phyloP scores from a whole-genome alignment of 441 rosid genomes.

The Geranium incanum region DNA sequence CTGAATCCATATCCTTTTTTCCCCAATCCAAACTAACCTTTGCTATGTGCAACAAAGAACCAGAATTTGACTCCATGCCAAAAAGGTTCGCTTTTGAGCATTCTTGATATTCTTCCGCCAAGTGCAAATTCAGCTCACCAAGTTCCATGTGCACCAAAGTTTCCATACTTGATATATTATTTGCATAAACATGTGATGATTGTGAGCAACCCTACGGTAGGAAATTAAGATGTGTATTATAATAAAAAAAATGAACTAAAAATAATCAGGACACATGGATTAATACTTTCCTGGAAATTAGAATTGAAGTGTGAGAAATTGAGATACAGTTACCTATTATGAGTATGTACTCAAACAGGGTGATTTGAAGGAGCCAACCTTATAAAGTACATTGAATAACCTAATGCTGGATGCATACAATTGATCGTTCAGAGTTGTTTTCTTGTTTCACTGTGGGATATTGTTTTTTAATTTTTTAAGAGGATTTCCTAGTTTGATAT shows the following conservation, averaged over 20 bases:
- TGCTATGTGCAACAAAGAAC: constrained; percentile 83
- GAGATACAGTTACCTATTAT: neutral
- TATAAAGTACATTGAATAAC: neutral
- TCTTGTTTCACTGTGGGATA: neutral
- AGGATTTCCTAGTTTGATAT: neutral
- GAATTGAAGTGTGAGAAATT: neutral
- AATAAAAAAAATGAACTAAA: neutral
- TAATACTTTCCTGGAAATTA: neutral
- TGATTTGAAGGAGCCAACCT: neutral
- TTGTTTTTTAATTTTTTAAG: neutral
- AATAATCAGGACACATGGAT: neutral
- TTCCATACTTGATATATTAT: constrained; percentile 73
- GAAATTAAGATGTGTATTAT: constrained; percentile 13
- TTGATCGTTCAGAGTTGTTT: neutral
- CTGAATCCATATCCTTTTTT: constrained; percentile 58
- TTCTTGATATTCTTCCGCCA: constrained; percentile 96
- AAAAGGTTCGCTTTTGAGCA: constrained; percentile 80
- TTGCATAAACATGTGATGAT: constrained; percentile 91
- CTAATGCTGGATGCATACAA: neutral
- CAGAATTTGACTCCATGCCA: constrained; percentile 84
- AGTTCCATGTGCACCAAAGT: constrained; percentile 86
- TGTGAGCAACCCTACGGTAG: constrained; percentile 78
- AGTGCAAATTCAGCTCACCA: constrained; percentile 90
- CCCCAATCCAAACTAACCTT: constrained; percentile 97
- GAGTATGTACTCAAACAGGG: neutral